These are phyloP conservation scores for Phaeosphaeriaceae sp. DNA, from an alignment of 2,329 filamentous ascomycete genomes.

Conservation along the genomic window DNA sequence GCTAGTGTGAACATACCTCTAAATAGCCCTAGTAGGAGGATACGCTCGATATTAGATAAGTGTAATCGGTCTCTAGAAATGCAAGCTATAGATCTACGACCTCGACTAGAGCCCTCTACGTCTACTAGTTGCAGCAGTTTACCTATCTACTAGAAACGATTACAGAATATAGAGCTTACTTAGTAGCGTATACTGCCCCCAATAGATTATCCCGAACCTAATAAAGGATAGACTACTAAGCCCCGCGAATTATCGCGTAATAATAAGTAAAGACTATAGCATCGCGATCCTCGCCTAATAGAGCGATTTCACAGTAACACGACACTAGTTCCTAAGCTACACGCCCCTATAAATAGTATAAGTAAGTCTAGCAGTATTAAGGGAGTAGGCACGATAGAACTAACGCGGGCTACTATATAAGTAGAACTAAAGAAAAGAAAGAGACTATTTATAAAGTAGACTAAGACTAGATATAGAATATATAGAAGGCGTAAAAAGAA, in stretches of 20 bases:
- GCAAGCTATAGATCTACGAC: too few relatives aligned
- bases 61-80: too few relatives aligned
- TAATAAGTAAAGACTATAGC: constrained; percentile 31
- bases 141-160: constrained; percentile 56
- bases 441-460: constrained; percentile 86
- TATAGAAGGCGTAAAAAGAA: constrained; percentile 96
- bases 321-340: constrained; percentile 15
- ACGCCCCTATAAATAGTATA: constrained; percentile 7
- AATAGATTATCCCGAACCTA: constrained; percentile 29
- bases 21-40: constrained; percentile 60
- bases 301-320: constrained; percentile 20
- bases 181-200: constrained; percentile 34
- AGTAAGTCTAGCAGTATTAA: constrained; percentile 22
- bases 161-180: constrained; percentile 34
- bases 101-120: too few relatives aligned
- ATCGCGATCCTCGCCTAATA: constrained; percentile 25
- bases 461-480: constrained; percentile 94
- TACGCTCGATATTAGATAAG: constrained; percentile 60
- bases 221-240: constrained; percentile 37
- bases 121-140: too few relatives aligned
- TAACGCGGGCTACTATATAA: constrained; percentile 52
- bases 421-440: constrained; percentile 54
- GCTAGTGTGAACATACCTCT: constrained; percentile 29
- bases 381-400: constrained; percentile 43
- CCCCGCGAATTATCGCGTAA: constrained; percentile 23